Evolutionary conservation across 106 monocot genomes (phyloP).

Genomic region (Dendrobium huoshanense): DNA sequence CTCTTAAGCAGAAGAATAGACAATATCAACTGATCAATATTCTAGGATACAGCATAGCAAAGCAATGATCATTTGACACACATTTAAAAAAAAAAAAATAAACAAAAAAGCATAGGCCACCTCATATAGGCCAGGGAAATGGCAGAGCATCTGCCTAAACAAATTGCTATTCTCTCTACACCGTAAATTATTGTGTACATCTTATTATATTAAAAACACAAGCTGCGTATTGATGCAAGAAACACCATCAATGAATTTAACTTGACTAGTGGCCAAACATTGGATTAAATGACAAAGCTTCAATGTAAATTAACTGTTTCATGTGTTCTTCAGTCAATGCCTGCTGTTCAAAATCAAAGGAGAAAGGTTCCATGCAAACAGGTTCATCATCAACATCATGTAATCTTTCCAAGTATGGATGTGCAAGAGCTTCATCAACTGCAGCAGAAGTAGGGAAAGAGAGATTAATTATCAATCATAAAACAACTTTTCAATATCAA

Average conservation of each 20-base stretch:
- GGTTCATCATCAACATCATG: constrained; percentile 92
- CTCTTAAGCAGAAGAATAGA: neutral
- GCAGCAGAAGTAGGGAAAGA: constrained; percentile 9
- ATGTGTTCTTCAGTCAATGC: constrained; percentile 79
- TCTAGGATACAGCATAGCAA: neutral
- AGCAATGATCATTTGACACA: constrained; percentile 1
- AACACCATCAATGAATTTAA: neutral
- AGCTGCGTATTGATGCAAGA: neutral
- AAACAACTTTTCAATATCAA: neutral
- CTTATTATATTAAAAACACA: constrained; percentile 3
- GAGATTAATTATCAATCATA: neutral
- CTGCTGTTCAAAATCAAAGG: constrained; percentile 86
- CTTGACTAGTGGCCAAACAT: constrained; percentile 4
- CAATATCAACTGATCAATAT: neutral
- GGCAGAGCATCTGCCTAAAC: neutral
- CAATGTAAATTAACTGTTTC: constrained; percentile 89
- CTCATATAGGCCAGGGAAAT: neutral
- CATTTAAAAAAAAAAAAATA: neutral
- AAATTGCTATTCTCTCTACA: neutral
- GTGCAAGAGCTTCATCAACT: constrained; percentile 91
- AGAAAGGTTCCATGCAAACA: constrained; percentile 74
- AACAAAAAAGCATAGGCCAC: neutral
- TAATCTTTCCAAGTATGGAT: constrained; percentile 81
- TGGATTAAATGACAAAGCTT: constrained; percentile 70
- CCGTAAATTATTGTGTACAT: neutral